Base-by-base conservation (phyloP, 2,329 filamentous ascomycete genomes). In the Tolypocladium tropicale region DNA sequence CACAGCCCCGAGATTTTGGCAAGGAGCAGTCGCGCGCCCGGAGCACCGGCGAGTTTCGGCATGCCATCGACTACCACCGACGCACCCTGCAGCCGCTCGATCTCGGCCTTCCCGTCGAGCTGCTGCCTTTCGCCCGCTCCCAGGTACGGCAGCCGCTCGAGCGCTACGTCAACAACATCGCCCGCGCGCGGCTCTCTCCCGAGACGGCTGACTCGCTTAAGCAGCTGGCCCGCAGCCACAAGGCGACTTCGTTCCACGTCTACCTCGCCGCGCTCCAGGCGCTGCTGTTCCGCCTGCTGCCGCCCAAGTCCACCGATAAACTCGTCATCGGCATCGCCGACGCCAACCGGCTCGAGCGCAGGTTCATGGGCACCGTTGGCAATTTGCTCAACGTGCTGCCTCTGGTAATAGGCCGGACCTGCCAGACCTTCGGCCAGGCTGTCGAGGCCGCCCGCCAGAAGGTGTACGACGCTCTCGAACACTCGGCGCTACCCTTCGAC, bases 251-350 rank as follows among this genome's bases (percentile, higher is more conserved):
- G 0, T 80, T 79, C 59, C 76, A 81, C 53, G 69, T 80, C 58
- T 74, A 75, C 58, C 64, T 81, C 3, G 69, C 76, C 0, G 65
- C 67, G 0, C 70, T 76, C 55, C 60, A 71, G n/a, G 62, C 66
- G 0, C 52, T 78, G 16, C 64, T 78, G 0, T 66, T 65, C 12
- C 59, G 64, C 7, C 70, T 70, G 28, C n/a, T n/a, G n/a, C n/a
- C n/a, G n/a, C n/a, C n/a, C n/a, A 57, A 65, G 0, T 69, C 69
- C 14, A 53, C 61, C 0, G 23, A 70, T 0, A 72, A 79, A 30
- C n/a, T 81, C 23, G 66, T 62, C 32, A 77, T 82, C 53, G 79
- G 78, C 6, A 68, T 80, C 11, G 72, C 71, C 0, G 77, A 81
- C 61, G 74, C 74, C 1, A 74, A 74, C 5, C 70, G 64, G 23